phyloP scores from a whole-genome alignment of 164 flowering plant genomes.

The Houttuynia cordata region DNA sequence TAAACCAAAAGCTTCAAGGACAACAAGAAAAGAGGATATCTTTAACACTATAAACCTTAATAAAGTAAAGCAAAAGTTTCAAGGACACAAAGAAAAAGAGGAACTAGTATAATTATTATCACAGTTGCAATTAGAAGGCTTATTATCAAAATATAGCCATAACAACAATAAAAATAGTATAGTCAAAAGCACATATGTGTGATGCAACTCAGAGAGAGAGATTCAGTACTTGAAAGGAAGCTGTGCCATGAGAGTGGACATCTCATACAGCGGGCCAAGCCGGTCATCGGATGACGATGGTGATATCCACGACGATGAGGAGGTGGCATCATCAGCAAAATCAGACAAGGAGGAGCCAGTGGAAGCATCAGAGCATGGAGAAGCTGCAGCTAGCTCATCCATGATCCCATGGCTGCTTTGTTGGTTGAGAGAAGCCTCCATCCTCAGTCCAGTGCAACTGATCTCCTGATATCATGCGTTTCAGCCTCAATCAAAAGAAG shows the following conservation, averaged over 20 bases:
- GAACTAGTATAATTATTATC: background rate
- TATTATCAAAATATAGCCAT: too few relatives aligned
- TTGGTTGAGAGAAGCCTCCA: conserved; percentile 8
- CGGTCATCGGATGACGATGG: conserved; percentile 16
- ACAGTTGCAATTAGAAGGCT: too few relatives aligned
- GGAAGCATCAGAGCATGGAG: conserved; percentile 25
- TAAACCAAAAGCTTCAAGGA: too few relatives aligned
- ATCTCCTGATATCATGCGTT: conserved; percentile 6
- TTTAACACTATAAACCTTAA: too few relatives aligned
- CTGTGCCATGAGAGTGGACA: conserved; percentile 63
- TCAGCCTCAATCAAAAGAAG: conserved; percentile 1
- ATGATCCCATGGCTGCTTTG: conserved; percentile 11
- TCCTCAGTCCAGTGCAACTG: background rate
- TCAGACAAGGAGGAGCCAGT: conserved; percentile 22
- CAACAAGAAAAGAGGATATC: background rate
- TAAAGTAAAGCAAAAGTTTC: too few relatives aligned
- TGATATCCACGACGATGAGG: conserved; percentile 11
- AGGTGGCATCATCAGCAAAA: conserved; percentile 39
- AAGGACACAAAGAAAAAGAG: background rate
- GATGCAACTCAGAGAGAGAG: conserved; percentile 1
- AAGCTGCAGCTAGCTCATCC: conserved; percentile 22
- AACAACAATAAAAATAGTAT: too few relatives aligned
- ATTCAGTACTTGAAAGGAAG: conserved; percentile 79
- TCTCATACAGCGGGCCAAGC: conserved; percentile 52
- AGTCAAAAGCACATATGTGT: too few relatives aligned